Base-by-base conservation (phyloP, 1,284 basidiomycete genomes). In the Melampsora americana region DNA sequence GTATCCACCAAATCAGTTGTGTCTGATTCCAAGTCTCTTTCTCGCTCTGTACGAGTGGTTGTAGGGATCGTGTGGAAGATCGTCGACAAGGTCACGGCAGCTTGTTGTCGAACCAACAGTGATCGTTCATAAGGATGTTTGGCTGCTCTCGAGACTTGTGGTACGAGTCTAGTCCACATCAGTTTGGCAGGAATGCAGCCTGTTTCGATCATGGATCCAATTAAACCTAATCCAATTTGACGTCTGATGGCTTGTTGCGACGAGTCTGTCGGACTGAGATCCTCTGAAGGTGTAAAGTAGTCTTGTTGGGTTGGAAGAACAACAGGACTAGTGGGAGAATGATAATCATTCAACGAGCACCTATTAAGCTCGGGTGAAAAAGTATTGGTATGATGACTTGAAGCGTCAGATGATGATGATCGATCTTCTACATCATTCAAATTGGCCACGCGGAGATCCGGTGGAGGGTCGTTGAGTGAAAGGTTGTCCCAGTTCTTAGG, bases 171-270 rank as follows among this genome's bases (percentile, higher is more conserved):
- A 72, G 28, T 60, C 18, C 48, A 46, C 28, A 72, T 23, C 30
- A 64, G 65, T 32, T 30, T 28, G n/a, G 70, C 48, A 14, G 44
- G 39, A 32, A 74, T 35, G 30, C 71, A 74, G 18, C 71, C 61
- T 59, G 64, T 48, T 66, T 66, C 48, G 12, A 65, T 62, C 30
- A 74, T 66, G 23, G 64, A 74, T n/a, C 64, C 71, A 50, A 74
- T 74, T 3, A 74, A 26, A 30, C 48, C 26, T 5, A 74, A 18
- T 12, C 71, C 64, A 26, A 66, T 65, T 60, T 74, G 71, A 30
- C 64, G 30, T 7, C 61, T 44, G 44, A 48, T 18, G 46, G 23
- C 16, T 32, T 28, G 46, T 7, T 72, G 44, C 7, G 32, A 2
- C 6, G 50, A 72, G 12, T 72, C 69, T 12, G 46, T 70, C 26